These are phyloP conservation scores for Fusarium agapanthi DNA, from an alignment of 2,329 filamentous ascomycete species.

Conservation along the genomic window DNA sequence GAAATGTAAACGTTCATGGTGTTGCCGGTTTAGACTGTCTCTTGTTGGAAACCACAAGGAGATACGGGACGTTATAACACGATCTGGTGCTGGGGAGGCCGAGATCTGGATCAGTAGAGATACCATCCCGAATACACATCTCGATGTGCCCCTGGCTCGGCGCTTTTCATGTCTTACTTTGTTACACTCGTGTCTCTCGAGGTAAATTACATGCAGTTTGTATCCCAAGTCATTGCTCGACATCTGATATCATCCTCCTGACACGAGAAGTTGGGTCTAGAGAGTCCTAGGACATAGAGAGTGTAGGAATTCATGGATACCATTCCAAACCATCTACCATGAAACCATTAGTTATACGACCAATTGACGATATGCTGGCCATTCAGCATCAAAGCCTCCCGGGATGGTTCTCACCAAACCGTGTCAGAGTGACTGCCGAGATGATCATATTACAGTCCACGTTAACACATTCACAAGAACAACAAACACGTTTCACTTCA, in stretches of 20 bases:
- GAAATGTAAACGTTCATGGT: constrained; percentile 74
- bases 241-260: neutral
- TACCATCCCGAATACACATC: constrained; percentile 29
- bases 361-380: neutral
- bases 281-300: neutral
- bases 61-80: neutral
- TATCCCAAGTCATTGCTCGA: neutral
- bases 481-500: constrained; percentile 14
- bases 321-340: neutral
- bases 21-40: neutral
- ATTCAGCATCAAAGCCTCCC: neutral
- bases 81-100: constrained; percentile 6
- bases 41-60: neutral
- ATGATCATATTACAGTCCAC: neutral
- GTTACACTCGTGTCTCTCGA: constrained; percentile 14
- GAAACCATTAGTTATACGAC: neutral
- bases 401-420: too few species aligned
- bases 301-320: neutral
- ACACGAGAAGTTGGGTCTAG: neutral
- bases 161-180: constrained; percentile 22
- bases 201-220: neutral
- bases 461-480: neutral
- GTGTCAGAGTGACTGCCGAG: neutral
- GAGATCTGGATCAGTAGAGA: constrained; percentile 26
- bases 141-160: constrained; percentile 20